Evolutionary conservation across 2,329 filamentous ascomycete species (phyloP), one percentile per base, ranked within the genome.

Genomic region (Graphium sp.): DNA sequence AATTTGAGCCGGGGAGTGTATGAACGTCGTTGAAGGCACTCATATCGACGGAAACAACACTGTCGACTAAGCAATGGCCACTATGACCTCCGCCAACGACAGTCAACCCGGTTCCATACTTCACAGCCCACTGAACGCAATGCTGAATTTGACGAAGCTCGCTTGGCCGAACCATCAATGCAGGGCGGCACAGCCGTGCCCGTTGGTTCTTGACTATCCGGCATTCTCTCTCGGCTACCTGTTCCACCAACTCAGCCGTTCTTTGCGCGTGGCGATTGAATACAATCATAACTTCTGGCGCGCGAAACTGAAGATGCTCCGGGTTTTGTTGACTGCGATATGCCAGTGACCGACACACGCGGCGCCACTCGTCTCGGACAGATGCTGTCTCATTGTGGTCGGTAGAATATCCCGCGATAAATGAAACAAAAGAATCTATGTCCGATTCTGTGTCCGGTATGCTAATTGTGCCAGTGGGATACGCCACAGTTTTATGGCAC

Each of bases 71-170:
- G 41, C 68, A 75, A 28, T 76, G 64, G 6, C 58, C 63, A 37
- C 69, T 66, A 39, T 76, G 70, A 10, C 71, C 53, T 1, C 72
- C 70, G 6, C 66, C 59, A 12, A 75, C 10, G 16, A 74, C 44
- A 0, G 60, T 64, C 29, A 73, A 42, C 22, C 56, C 39, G 2
- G 53, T 16, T 0, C 32, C 31, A 30, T 67, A 48, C 35, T 60
- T 42, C 7, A 65, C 20, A 37, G 68, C 66, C 70, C 66, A 75
- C 39, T 22, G 41, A 29, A 74, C 57, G 35, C 68, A 74, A 4
- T 52, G 26, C 38, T 70, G 66, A 22, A 76, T 39, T 0, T 73
- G 56, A 21, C 11, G 19, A 15, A 67, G 26, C 2, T 55, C 40
- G 30, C 43, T 58, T 7, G 69, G 70, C 34, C 44, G 48, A 9